Base-by-base conservation (phyloP, 352 stramenopile genomes). In the Pythium periplocum region DNA sequence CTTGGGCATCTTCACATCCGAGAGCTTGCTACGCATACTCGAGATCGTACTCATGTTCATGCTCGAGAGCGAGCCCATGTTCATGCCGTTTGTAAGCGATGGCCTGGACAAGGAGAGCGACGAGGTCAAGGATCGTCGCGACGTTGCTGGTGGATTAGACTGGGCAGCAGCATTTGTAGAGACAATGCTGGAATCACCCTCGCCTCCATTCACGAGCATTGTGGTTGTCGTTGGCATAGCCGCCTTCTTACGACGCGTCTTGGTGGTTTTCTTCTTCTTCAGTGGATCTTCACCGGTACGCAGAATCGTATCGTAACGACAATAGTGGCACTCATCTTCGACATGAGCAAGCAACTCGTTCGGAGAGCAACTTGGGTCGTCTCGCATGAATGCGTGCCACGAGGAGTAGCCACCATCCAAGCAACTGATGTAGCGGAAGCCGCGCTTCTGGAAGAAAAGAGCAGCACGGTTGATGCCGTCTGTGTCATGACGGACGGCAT, bases 381-480 rank as follows among this genome's bases (percentile, higher is more conserved):
- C 82, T 30, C 82, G 74, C 75, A 93, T 86, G 54, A 83, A 90
- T n/a, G 82, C 79, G 51, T 93, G 82, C 82, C 82, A 93, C 4
- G 79, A 86, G 8, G 82, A 75, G 53, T 90, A 93, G 2, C 82
- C 82, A 17, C 82, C 82, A 50, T 93, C 82, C 10, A 93, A 51
- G 6, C 62, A 75, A 35, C 82, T 89, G 38, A 93, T 75, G 53
- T 88, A 93, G n/a, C 82, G 79, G 51, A 93, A 93, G 2, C 71
- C 77, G 41, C 73, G 73, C 59, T 93, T 93, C 61, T 93, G 82
- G 60, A 93, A 93, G 31, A 89, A 90, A 0, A 93, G 59, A 11
- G 79, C 77, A 0, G 82, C 82, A 35, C 83, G 79, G 57, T 93
- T 93, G 17, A 93, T 68, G 26, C 71, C 72, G 48, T 87, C 79